A percentile compares a stretch with the other conserved stretches of the same genome.
Conservation (phyloP, 1,284 basidiomycete genomes). For the Leccinum variabile region DNA sequence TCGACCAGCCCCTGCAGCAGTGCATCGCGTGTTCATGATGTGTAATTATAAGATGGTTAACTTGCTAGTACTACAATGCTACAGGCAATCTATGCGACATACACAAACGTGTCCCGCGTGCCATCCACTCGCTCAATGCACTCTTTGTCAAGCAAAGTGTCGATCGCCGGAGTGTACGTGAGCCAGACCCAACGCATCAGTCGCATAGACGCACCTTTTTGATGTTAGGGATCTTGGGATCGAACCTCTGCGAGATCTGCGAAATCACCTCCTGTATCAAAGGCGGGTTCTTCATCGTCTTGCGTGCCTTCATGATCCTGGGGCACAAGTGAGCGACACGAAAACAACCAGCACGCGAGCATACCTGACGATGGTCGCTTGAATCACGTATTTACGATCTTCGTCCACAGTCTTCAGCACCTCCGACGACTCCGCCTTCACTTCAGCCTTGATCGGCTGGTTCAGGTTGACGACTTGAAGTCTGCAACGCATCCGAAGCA, state of each 20-base stretch:
- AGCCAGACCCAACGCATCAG: neutral
- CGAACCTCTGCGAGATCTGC: slow-evolving; percentile 87
- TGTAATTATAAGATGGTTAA: slow-evolving; percentile 2
- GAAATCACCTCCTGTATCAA: slow-evolving; percentile 94
- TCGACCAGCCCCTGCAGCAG: slow-evolving; percentile 57
- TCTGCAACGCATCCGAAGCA: slow-evolving; percentile 42
- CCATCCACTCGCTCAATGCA: slow-evolving; percentile 93
- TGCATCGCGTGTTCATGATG: slow-evolving; percentile 51
- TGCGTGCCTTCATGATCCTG: slow-evolving; percentile 97
- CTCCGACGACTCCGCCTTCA: slow-evolving; percentile 88
- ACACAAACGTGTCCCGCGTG: slow-evolving; percentile 75
- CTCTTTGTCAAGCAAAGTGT: slow-evolving; percentile 95
- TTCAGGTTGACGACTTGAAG: slow-evolving; percentile 96
- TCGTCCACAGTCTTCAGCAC: slow-evolving; percentile 97
- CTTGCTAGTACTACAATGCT: too few relatives aligned
- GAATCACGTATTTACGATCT: slow-evolving; percentile 95
- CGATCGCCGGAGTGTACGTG: slow-evolving; percentile 74
- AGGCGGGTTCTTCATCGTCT: slow-evolving; percentile 95
- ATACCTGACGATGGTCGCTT: slow-evolving; percentile 95
- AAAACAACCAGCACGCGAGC: neutral
- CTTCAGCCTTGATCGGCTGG: slow-evolving; percentile 91
- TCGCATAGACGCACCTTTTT: slow-evolving; percentile 63
- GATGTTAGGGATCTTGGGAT: slow-evolving; percentile 90
- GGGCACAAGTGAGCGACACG: slow-evolving; percentile 1
- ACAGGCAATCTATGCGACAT: slow-evolving; percentile 62